Evolutionary conservation across 805 yeast genomes (phyloP).

Genomic region (Saturnispora ahearnii): DNA sequence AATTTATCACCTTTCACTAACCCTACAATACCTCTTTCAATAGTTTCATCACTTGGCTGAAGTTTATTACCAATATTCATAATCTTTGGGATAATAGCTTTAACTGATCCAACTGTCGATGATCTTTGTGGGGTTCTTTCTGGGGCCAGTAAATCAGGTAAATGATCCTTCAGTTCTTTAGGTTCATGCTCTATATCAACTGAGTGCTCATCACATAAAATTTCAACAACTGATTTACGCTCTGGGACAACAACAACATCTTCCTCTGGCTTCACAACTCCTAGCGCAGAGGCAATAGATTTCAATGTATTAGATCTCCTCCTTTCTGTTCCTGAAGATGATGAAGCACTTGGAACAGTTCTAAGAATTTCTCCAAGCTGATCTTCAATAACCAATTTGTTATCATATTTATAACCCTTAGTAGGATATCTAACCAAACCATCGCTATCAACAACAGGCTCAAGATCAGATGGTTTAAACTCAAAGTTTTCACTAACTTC

Average conservation of each 20-base stretch:
- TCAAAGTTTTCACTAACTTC: constrained; percentile 15
- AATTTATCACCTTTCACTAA: constrained; percentile 2
- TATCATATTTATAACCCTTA: constrained; percentile 61
- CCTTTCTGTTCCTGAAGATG: constrained; percentile 6
- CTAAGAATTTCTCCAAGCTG: constrained; percentile 73
- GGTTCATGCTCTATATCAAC: not conserved
- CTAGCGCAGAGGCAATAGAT: constrained; percentile 10
- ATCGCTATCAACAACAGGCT: constrained; percentile 28
- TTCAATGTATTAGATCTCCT: constrained; percentile 10
- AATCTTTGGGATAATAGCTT: constrained; percentile 1
- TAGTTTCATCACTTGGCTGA: constrained; percentile 6
- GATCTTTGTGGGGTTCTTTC: not conserved
- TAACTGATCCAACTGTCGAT: constrained; percentile 5
- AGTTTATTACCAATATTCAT: constrained; percentile 8
- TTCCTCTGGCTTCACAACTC: not conserved
- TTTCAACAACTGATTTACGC: not conserved
- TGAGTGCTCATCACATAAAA: not conserved
- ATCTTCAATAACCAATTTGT: constrained; percentile 67
- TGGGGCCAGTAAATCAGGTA: not conserved
- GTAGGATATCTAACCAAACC: constrained; percentile 27
- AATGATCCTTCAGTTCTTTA: not conserved
- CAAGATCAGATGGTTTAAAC: constrained; percentile 19
- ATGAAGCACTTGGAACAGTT: constrained; percentile 30
- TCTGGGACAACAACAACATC: not conserved
- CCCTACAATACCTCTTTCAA: constrained; percentile 7